phyloP scores from a whole-genome alignment of 225 moss, liverwort and hornwort genomes.

The Pseudoscleropodium purum region DNA sequence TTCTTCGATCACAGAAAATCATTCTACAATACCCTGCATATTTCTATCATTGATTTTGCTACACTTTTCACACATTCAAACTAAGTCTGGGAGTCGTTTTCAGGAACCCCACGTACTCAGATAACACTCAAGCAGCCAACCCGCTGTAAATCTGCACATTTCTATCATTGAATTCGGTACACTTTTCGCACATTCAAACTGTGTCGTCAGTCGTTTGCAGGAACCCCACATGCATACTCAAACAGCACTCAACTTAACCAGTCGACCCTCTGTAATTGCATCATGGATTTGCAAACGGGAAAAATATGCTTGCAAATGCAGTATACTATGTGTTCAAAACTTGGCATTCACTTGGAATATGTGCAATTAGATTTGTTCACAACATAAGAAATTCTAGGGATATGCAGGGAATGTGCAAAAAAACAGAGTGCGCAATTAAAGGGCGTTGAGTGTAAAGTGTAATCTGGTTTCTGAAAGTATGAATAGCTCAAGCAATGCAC shows the following conservation, averaged over 20 bases:
- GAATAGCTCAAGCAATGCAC: background rate
- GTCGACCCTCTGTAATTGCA: background rate
- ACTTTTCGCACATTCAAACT: background rate
- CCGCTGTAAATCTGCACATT: background rate
- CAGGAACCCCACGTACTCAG: background rate
- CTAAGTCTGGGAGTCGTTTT: background rate
- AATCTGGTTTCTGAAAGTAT: background rate
- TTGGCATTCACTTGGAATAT: background rate
- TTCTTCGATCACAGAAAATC: background rate
- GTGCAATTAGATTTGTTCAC: background rate
- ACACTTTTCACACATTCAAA: background rate
- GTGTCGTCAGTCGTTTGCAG: background rate
- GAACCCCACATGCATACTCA: background rate
- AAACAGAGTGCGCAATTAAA: background rate
- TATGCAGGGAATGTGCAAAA: background rate
- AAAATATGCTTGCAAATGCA: background rate
- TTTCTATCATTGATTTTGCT: background rate
- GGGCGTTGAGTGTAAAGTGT: background rate
- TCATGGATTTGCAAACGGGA: background rate
- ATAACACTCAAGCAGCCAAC: background rate
- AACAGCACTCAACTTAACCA: too few species aligned
- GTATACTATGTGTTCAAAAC: background rate
- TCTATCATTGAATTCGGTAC: background rate
- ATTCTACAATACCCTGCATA: background rate
- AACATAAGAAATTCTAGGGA: background rate